Evolutionary conservation across 768 basidiomycete genomes (phyloP).

Genomic region (Termitomyces heimii): DNA sequence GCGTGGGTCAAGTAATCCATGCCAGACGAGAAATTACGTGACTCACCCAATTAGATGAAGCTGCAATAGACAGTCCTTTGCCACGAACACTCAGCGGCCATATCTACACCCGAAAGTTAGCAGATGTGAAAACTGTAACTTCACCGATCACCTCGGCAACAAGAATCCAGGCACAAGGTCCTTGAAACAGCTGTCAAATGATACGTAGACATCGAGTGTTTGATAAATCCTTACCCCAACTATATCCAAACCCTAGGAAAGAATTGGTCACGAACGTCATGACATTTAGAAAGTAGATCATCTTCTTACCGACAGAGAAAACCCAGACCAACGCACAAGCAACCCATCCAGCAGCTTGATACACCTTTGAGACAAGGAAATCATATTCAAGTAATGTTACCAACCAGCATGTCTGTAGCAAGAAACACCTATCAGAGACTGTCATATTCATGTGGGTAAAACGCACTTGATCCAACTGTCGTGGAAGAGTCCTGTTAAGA

Average conservation of each 20-base stretch:
- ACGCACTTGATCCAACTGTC: conserved; percentile 45
- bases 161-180: conserved; percentile 72
- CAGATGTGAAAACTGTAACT: neutral
- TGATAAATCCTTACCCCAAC: conserved; percentile 45
- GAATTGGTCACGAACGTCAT: neutral
- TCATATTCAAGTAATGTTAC: neutral
- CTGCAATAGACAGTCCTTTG: conserved; percentile 70
- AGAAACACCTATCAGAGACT: neutral
- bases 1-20: neutral
- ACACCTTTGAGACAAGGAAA: neutral
- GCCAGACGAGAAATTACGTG: neutral
- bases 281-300: neutral
- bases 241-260: conserved; percentile 58
- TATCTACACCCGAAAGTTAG: conserved; percentile 28
- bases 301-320: conserved; percentile 53
- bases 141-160: conserved; percentile 46
- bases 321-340: conserved; percentile 70
- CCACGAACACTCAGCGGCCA: conserved; percentile 69
- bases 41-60: conserved; percentile 69
- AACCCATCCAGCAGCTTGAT: conserved; percentile 61
- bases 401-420: conserved; percentile 25
- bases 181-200: conserved; percentile 12
- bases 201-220: neutral
- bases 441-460: conserved; percentile 1
- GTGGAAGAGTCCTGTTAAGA: conserved; percentile 54